Percentiles rank a stretch among this genome's conserved stretches.
Evolutionary conservation across 371 early-diverging fungal genomes (phyloP).

Genomic region (Parasitella parasitica): DNA sequence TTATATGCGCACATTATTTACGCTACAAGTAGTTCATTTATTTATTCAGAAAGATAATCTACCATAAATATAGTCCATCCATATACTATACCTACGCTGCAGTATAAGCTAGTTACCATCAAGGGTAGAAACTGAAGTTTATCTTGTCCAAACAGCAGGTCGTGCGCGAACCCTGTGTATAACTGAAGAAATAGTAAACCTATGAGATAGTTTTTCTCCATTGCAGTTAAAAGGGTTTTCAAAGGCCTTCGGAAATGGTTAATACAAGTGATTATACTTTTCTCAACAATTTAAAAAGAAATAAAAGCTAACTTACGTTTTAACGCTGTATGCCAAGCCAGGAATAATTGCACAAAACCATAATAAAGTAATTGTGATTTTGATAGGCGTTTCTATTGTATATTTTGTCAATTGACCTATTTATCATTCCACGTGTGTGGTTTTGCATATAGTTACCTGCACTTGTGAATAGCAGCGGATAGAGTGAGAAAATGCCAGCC

Average conservation of each 20-base stretch:
- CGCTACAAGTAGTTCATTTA: not conserved
- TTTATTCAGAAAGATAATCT: conserved; percentile 21
- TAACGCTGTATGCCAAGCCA: conserved; percentile 45
- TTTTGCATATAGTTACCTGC: conserved; percentile 49
- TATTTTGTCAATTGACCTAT: not conserved
- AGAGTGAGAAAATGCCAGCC: conserved; percentile 77
- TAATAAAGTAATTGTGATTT: conserved; percentile 49
- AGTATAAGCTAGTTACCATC: conserved; percentile 80
- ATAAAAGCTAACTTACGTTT: conserved; percentile 31
- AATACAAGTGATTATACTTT: not conserved
- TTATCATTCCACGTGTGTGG: not conserved
- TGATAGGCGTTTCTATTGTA: conserved; percentile 63
- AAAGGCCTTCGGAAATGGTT: conserved; percentile 19
- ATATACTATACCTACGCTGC: conserved; percentile 76
- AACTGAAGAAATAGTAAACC: conserved; percentile 67
- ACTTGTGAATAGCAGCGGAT: conserved; percentile 83
- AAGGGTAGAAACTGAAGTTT: conserved; percentile 78
- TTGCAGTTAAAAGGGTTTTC: conserved; percentile 20
- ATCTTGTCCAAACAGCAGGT: conserved; percentile 49
- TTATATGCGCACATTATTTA: no score
- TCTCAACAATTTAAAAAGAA: not conserved
- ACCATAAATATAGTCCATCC: conserved; percentile 61
- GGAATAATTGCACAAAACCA: conserved; percentile 60
- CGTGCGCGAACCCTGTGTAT: conserved; percentile 59
- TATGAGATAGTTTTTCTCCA: conserved; percentile 66